phyloP scores from a whole-genome alignment of 2,329 filamentous ascomycete genomes.

The Chalaropsis ovoidea region DNA sequence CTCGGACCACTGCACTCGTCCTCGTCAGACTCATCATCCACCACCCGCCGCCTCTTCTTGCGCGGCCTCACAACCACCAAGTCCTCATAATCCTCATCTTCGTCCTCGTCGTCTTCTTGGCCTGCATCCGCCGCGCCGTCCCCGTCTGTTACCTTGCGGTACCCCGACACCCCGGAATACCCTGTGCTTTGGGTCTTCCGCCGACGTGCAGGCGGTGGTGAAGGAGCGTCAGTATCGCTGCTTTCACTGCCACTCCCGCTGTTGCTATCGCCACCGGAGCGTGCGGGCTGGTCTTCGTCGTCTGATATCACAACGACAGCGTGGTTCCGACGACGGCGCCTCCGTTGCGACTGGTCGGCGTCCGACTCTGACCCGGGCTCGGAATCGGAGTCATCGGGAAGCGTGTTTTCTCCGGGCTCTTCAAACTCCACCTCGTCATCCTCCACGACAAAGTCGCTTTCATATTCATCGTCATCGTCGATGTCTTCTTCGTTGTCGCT shows the following conservation, averaged over 20 bases:
- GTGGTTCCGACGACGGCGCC: neutral
- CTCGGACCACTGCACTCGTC: neutral
- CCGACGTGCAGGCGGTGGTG: neutral
- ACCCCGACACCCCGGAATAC: slow-evolving; percentile 2
- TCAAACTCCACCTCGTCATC: slow-evolving; percentile 22
- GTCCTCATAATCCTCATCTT: neutral
- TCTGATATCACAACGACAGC: neutral
- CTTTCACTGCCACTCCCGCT: neutral
- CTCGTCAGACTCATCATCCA: slow-evolving; percentile 11
- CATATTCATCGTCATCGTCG: slow-evolving; percentile 14
- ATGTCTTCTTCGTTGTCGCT: neutral
- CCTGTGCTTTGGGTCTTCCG: neutral
- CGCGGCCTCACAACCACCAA: neutral
- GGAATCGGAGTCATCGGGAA: slow-evolving; percentile 12
- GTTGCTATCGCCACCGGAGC: neutral
- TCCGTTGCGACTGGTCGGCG: neutral
- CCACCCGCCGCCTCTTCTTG: slow-evolving; percentile 9
- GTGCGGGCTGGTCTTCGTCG: neutral
- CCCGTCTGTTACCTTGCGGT: neutral
- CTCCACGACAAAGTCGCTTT: slow-evolving; percentile 22
- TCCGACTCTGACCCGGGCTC: neutral
- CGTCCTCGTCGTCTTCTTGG: neutral
- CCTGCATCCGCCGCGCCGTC: neutral
- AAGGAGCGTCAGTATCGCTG: neutral
- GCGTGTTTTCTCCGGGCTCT: neutral